Evolutionary conservation across 2,329 filamentous ascomycete genomes (phyloP).

Genomic region (Tolypocladium inflatum): DNA sequence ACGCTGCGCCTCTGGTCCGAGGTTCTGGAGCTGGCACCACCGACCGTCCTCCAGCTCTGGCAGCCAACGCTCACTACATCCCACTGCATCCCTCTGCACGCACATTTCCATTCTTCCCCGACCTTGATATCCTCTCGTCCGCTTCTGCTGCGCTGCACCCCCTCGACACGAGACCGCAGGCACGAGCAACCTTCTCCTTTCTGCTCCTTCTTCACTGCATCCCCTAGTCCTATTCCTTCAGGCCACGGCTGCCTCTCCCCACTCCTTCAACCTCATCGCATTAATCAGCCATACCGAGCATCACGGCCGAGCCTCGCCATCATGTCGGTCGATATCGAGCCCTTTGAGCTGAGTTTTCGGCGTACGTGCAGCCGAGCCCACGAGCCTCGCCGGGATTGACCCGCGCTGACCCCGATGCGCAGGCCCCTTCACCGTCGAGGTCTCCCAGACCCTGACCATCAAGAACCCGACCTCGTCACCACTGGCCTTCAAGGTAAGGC

Average conservation of each 20-base stretch:
- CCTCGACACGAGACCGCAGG: neutral
- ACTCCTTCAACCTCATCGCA: neutral
- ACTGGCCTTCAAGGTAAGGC: conserved; percentile 59
- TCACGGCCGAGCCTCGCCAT: conserved; percentile 16
- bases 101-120: neutral
- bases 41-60: neutral
- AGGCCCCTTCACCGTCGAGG: conserved; percentile 61
- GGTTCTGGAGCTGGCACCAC: neutral
- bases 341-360: conserved; percentile 83
- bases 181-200: neutral
- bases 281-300: neutral
- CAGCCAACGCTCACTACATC: neutral
- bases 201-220: neutral
- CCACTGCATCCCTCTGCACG: neutral
- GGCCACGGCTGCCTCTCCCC: neutral
- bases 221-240: neutral
- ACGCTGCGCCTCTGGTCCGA: neutral
- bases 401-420: conserved; percentile 5
- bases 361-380: conserved; percentile 47
- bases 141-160: neutral
- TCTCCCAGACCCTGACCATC: conserved; percentile 54
- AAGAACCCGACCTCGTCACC: conserved; percentile 53
- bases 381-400: neutral
- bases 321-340: conserved; percentile 95
- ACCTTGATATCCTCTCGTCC: neutral